Percentiles rank a stretch among this genome's conserved stretches.
Evolutionary conservation across 331 rosid species (phyloP).

Genomic region (Malus hybrid): DNA sequence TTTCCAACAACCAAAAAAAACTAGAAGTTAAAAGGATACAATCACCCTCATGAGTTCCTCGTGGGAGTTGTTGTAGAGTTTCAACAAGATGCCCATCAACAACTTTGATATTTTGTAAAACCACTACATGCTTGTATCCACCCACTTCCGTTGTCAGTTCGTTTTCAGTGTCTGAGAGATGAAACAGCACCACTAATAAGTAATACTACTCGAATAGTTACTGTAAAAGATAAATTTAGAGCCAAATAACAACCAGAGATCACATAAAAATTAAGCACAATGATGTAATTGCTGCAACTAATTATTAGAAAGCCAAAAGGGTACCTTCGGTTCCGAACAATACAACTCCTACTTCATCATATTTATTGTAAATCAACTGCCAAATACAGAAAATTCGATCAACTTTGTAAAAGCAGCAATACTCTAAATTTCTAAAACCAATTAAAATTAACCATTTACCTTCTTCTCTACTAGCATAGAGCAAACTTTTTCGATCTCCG

Average conservation of each 20-base stretch:
- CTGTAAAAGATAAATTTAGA: not conserved
- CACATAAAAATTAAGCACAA: not conserved
- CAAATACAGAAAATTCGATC: slow-evolving; percentile 3
- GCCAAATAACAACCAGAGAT: not conserved
- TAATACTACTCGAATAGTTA: not conserved
- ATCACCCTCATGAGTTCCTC: slow-evolving; percentile 68
- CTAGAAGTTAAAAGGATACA: slow-evolving; percentile 54
- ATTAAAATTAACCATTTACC: slow-evolving; percentile 26
- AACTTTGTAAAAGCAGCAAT: slow-evolving; percentile 2
- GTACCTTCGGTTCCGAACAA: slow-evolving; percentile 80
- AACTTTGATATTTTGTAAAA: slow-evolving; percentile 55
- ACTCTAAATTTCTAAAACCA: not conserved
- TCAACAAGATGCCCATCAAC: slow-evolving; percentile 76
- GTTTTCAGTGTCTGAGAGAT: slow-evolving; percentile 59
- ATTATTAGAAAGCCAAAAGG: not conserved
- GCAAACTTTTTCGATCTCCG: slow-evolving; percentile 62
- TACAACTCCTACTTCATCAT: slow-evolving; percentile 69
- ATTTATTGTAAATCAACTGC: slow-evolving; percentile 63
- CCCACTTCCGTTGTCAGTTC: slow-evolving; percentile 79
- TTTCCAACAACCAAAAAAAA: not conserved
- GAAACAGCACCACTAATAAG: not conserved
- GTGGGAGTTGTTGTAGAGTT: slow-evolving; percentile 58
- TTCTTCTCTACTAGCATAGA: slow-evolving; percentile 66
- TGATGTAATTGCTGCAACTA: not conserved
- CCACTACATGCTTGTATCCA: slow-evolving; percentile 80